phyloP scores from a whole-genome alignment of 208 protist genomes.

The Balamuthia mandrillaris region DNA sequence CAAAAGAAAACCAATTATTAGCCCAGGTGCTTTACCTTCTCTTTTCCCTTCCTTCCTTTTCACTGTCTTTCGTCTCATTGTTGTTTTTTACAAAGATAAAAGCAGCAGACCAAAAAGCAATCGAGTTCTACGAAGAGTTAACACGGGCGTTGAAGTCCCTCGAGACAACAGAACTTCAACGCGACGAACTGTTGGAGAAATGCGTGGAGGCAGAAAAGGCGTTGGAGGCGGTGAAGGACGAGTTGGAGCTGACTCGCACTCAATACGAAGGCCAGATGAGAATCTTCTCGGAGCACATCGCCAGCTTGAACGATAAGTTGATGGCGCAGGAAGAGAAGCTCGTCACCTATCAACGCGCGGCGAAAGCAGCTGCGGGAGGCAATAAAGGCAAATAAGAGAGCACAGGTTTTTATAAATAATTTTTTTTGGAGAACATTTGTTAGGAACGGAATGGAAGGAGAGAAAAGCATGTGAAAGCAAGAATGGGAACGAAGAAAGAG shows the following conservation, averaged over 20 bases:
- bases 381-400: too few relatives aligned
- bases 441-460: too few relatives aligned
- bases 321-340: slow-evolving; percentile 27
- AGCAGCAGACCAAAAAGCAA: not conserved
- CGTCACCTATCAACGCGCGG: too few relatives aligned
- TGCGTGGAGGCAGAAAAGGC: not conserved
- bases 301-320: slow-evolving; percentile 22
- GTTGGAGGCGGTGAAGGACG: not conserved
- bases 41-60: not conserved
- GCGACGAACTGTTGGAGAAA: slow-evolving; percentile 10
- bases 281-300: slow-evolving; percentile 2
- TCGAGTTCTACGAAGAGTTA: slow-evolving; percentile 9
- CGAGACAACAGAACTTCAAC: not conserved
- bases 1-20: not conserved
- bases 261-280: slow-evolving; percentile 15
- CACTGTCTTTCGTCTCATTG: not conserved
- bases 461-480: too few relatives aligned
- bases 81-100: not conserved
- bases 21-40: not conserved
- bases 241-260: not conserved
- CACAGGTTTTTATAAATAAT: too few relatives aligned
- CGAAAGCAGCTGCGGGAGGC: too few relatives aligned
- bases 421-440: too few relatives aligned
- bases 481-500: too few relatives aligned
- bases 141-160: slow-evolving; percentile 4